Evolutionary conservation across 1,284 basidiomycete species (phyloP), one percentile per base, ranked within the genome.

Genomic region (Heimioporus retisporus): DNA sequence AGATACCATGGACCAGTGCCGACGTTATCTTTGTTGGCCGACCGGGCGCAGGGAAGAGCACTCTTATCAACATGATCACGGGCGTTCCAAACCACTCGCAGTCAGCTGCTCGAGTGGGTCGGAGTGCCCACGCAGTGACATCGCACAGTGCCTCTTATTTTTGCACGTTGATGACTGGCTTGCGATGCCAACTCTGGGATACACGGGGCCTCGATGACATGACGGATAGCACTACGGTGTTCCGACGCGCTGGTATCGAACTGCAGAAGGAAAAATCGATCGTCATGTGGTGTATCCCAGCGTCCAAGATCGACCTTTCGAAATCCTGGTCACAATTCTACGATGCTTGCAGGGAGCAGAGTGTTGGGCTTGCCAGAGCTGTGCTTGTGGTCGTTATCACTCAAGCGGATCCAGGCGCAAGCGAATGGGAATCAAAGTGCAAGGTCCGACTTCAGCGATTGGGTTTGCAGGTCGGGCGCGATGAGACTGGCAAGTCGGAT

Each of bases 1-100:
- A 21, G n/a, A 19, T 21, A 51, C 50, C 11, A n/a, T 18, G 18
- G 21, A 18, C 46, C 16, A 35, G 35, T 8, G 11, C 11, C 35
- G 35, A 35, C 8, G 35, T 35, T 10, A 10, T 25, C 11, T 18
- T 60, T n/a, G 4, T 60, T n/a, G 59, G 59, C 13, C 46, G 42
- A 16, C 53, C 21, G 16, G 59, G 59, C 18, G 59, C 51, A 21
- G 48, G 59, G 15, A 60, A 60, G 35, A 60, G 59, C 50, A 21
- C 59, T 40, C 59, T 59, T 14, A 53, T 60, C 50, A 54, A 60
- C 16, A 60, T 60, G 59, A 28, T 53, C 7, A 60, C 42, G 31
- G 40, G 59, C 11, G 6, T 60, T 54, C 50, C 59, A 25, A 18
- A 60, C 6, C n/a, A 60, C n/a, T 60, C 59, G 6, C n/a, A 19